Base-by-base conservation (phyloP, 148 eudicot genomes). In the Tetragonia tetragonoides region DNA sequence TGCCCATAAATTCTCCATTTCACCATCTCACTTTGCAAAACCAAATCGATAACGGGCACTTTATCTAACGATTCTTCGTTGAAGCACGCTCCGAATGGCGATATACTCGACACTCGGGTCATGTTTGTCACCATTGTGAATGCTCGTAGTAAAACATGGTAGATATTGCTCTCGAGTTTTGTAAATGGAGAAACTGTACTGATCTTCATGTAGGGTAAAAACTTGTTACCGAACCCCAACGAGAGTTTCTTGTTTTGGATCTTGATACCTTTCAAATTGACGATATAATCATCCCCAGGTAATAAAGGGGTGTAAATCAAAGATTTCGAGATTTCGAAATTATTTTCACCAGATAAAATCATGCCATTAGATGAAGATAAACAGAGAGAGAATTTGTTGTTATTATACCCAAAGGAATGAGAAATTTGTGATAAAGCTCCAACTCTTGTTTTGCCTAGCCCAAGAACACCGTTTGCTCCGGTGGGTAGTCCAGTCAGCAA, bases 11-110 rank as follows among this genome's bases (percentile, higher is more conserved):
- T 83, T 81, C 88, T 81, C 98, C 98, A 93, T 64, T 82, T 91
- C 64, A 93, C 97, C 91, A 91, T 84, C 86, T 87, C 98, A 80
- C 97, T 93, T 53, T 91, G 98, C 82, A 93, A 59, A 73, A 89
- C 87, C 40, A 93, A 66, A 54, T 93, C 97, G 38, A 93, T 80
- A n/a, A 70, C 76, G 4, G 98, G 98, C 28, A 84, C 91, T 2
- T 37, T 72, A 0, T 40, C 77, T 75, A 37, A 39, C 40, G 46
- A 66, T 8, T 6, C 75, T 15, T 44, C 56, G 66, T 70, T 78
- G 5, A 47, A 56, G 60, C 96, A 93, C 0, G 73, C 78, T 64
- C 73, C 87, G 60, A 91, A 93, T 15, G 89, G 89, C 11, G 87
- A 82, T 24, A 81, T 81, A 3, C 82, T 63, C 8, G 75, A 44